These are phyloP conservation scores for Hypholoma sublateritium DNA, from an alignment of 768 basidiomycete genomes.

Conservation along the genomic window DNA sequence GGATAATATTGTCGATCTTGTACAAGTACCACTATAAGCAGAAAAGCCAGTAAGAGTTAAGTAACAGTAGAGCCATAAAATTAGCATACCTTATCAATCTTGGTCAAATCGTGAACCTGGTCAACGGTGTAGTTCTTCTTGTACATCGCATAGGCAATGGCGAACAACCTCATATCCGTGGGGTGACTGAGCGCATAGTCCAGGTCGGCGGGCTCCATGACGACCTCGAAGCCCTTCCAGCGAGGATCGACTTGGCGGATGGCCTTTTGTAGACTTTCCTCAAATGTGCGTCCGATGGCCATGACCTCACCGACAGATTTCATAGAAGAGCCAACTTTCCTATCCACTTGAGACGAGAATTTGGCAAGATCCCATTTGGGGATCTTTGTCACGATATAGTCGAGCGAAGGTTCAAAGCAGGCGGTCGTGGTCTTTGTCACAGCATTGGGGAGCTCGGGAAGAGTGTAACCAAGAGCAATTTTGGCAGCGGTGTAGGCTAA, in stretches of 20 bases:
- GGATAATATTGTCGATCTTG: conserved; percentile 98
- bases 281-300: conserved; percentile 99
- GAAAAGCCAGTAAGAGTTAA: not conserved
- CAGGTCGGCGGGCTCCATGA: conserved; percentile 83
- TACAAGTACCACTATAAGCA: conserved; percentile 86
- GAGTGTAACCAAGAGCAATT: conserved; percentile 95
- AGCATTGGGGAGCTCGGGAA: conserved; percentile 97
- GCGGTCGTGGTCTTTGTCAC: conserved; percentile 99
- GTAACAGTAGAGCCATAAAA: not conserved
- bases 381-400: conserved; percentile 99
- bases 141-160: conserved; percentile 97
- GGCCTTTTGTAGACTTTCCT: conserved; percentile 98
- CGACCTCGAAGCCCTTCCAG: conserved; percentile 97
- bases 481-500: conserved; percentile 99
- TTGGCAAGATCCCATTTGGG: conserved; percentile 99
- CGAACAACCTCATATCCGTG: conserved; percentile 95
- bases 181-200: conserved; percentile 78
- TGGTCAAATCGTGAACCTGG: conserved; percentile 87
- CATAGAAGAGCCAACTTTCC: conserved; percentile 96
- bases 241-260: conserved; percentile 96
- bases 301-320: conserved; percentile 99
- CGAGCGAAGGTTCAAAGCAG: conserved; percentile 97
- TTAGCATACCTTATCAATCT: conserved; percentile 86
- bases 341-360: conserved; percentile 91
- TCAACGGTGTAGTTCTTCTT: conserved; percentile 90